Conservation (phyloP, 2,329 filamentous ascomycete genomes). For the Ceratocystis albifundus region DNA sequence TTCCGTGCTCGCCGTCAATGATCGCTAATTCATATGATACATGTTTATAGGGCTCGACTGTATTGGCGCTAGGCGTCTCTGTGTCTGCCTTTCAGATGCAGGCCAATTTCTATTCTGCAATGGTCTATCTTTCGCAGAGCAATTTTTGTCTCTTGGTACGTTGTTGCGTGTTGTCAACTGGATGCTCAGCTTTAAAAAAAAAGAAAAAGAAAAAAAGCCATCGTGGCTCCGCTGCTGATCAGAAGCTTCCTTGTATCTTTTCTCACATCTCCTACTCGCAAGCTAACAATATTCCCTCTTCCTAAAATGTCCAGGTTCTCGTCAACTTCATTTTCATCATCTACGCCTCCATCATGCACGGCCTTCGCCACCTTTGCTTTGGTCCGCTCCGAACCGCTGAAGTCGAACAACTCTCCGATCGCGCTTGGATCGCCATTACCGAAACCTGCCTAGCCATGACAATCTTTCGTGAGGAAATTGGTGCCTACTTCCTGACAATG, state of each 20-base stretch:
- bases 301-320: slow-evolving; percentile 50
- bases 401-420: slow-evolving; percentile 93
- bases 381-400: slow-evolving; percentile 85
- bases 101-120: slow-evolving; percentile 96
- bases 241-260: neutral
- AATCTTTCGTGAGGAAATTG: slow-evolving; percentile 90
- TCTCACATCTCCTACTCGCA: neutral
- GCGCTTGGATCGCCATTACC: slow-evolving; percentile 94
- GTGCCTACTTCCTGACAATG: slow-evolving; percentile 91
- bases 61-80: slow-evolving; percentile 71
- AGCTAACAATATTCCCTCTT: neutral
- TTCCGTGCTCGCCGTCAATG: neutral
- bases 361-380: slow-evolving; percentile 79
- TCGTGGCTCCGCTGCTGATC: neutral
- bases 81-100: slow-evolving; percentile 87
- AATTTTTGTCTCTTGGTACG: slow-evolving; percentile 85
- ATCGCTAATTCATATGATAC: neutral
- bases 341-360: slow-evolving; percentile 71
- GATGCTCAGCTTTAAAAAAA: neutral
- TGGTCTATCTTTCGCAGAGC: slow-evolving; percentile 91
- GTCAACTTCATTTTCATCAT: slow-evolving; percentile 80
- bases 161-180: slow-evolving; percentile 28
- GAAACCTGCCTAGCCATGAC: slow-evolving; percentile 98
- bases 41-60: slow-evolving; percentile 55
- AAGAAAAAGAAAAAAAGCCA: neutral